Percentiles rank a stretch among this genome's conserved stretches.
These are phyloP conservation scores for Isoetes engelmannii DNA, from an alignment of 83 land plant species.

Conservation along the genomic window DNA sequence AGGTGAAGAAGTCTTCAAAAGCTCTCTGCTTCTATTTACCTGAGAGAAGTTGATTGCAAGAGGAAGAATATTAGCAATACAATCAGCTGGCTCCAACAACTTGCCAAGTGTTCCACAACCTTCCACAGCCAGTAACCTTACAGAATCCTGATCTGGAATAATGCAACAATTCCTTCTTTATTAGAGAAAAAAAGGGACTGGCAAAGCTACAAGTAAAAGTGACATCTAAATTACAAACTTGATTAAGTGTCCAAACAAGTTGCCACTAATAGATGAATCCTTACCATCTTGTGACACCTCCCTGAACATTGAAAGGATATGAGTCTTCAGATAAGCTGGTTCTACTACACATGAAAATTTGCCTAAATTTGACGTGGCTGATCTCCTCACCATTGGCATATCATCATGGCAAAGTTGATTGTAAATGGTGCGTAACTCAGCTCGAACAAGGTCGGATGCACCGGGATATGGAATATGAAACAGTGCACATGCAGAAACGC, in stretches of 20 bases:
- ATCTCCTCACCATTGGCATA: constrained; percentile 6
- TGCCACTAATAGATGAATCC: background rate
- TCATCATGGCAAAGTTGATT: constrained; percentile 13
- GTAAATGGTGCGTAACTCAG: constrained; percentile 3
- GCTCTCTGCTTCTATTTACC: background rate
- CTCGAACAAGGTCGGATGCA: background rate
- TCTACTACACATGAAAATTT: constrained; percentile 1
- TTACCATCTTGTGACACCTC: constrained; percentile 9
- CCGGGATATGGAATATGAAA: constrained; percentile 5
- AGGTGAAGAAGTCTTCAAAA: background rate
- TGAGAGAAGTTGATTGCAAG: constrained; percentile 4
- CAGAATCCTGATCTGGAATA: constrained; percentile 8
- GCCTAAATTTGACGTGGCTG: constrained; percentile 1
- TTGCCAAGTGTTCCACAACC: constrained; percentile 7
- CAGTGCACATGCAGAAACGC: background rate
- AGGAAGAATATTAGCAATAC: constrained; percentile 8
- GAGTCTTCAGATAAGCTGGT: constrained; percentile 2
- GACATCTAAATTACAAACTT: background rate
- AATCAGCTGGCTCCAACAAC: constrained; percentile 1
- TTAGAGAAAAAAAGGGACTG: background rate
- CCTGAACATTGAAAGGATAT: background rate
- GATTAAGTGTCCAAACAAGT: background rate
- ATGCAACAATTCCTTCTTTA: background rate
- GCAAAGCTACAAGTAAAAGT: too few species aligned
- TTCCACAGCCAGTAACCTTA: constrained; percentile 5